Evolutionary conservation across 2,329 filamentous ascomycete genomes (phyloP), one percentile per base, ranked within the genome.

Genomic region (Lecanicillium sp.): DNA sequence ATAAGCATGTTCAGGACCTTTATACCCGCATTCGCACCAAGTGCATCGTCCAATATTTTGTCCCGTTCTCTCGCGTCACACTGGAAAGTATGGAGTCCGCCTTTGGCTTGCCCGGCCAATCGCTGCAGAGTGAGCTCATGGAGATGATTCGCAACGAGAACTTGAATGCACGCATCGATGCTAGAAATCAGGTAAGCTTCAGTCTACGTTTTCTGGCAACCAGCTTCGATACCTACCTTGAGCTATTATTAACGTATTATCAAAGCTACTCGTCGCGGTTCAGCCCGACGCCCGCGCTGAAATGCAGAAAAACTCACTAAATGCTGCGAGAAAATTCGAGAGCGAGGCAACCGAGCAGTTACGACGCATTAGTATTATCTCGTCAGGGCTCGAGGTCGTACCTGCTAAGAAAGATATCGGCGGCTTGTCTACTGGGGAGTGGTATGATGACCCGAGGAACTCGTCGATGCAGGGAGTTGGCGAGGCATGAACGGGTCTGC

Each of bases 41-140:
- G 70, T 91, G 90, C 59, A 96, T 98, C 51, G 80, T 90, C 20
- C 88, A 95, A 61, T 97, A 96, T 67, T 86, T 95, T 58, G 77
- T 88, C 20, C 90, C 93, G 0, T 98, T 95, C 65, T 94, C 86
- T 35, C 84, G 84, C 55, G 89, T 96, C 52, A 90, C 86, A 0
- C 73, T 97, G 4, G 77, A 84, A 17, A 89, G 82, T 52, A 80
- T 98, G 72, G 81, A 86, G 8, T 73, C 77, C 29, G 84, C 87
- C 2, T 97, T 98, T 64, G 82, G 81, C 0, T 70, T 74, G 2
- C 70, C 79, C 0, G 78, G 77, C 4, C 69, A 75, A 52, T 74
- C 78, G 4, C 81, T 91, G 39, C 83, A 90, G 33, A 69, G 74
- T 20, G 93, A 98, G 66, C 73, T 97, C 26, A 77, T 86, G 23